Evolutionary conservation across 2,329 filamentous ascomycete species (phyloP).

Genomic region (Trichoderma brevicompactum): DNA sequence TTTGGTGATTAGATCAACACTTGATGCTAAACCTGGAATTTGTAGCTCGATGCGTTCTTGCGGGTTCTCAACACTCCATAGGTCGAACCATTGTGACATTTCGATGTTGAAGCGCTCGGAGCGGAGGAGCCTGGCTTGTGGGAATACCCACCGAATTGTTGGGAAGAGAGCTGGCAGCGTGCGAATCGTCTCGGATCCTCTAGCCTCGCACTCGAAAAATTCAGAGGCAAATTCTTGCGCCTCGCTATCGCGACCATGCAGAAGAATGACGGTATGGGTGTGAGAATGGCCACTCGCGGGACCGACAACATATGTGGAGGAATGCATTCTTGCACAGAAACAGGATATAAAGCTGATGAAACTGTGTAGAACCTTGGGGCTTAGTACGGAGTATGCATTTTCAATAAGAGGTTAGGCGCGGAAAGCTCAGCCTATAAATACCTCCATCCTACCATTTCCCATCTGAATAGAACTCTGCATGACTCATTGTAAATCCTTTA

Average conservation of each 20-base stretch:
- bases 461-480: too few species aligned
- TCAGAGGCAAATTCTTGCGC: conserved; percentile 8
- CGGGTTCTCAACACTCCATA: conserved; percentile 11
- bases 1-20: neutral
- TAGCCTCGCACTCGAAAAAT: conserved; percentile 13
- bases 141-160: conserved; percentile 14
- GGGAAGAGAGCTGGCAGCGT: conserved; percentile 10
- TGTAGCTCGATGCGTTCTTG: neutral
- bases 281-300: neutral
- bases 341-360: neutral
- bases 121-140: neutral
- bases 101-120: conserved; percentile 7
- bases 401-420: too few species aligned
- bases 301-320: neutral
- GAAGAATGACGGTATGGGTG: conserved; percentile 1
- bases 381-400: too few species aligned
- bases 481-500: too few species aligned
- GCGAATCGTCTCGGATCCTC: neutral
- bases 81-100: conserved; percentile 22
- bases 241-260: conserved; percentile 13
- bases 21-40: neutral
- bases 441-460: too few species aligned
- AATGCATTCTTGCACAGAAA: neutral
- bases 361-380: too few species aligned
- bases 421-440: too few species aligned